phyloP scores from a whole-genome alignment of 495 filamentous ascomycete genomes.

The Xylaria nigripes region DNA sequence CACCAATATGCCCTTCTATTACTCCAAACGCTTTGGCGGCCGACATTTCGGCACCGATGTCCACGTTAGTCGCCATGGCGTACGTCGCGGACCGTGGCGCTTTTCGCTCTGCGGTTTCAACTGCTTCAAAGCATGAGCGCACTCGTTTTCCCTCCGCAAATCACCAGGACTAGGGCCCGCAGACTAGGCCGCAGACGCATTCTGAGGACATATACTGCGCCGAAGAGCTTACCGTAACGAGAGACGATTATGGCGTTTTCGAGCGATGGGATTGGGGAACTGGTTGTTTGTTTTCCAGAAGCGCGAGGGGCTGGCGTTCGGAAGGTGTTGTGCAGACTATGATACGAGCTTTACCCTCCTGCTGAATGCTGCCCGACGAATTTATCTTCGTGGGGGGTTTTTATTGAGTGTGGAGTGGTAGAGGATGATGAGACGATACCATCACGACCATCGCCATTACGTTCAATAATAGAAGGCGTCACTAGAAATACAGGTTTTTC shows the following conservation, averaged over 20 bases:
- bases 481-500: too few species aligned
- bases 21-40: slow-evolving; percentile 20
- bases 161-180: background rate
- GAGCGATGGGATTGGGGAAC: too few species aligned
- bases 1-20: slow-evolving; percentile 26
- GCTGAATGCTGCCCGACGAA: background rate
- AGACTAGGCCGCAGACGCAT: background rate
- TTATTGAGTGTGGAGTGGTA: too few species aligned
- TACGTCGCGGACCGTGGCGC: slow-evolving; percentile 27
- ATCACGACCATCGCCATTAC: too few species aligned
- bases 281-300: background rate
- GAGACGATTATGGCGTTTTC: background rate
- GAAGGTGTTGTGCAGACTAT: background rate
- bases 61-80: slow-evolving; percentile 21
- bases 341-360: background rate
- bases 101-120: slow-evolving; percentile 25
- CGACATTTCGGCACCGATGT: slow-evolving; percentile 28
- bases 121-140: slow-evolving; percentile 25
- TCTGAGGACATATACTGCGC: background rate
- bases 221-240: background rate
- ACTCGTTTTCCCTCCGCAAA: too few species aligned
- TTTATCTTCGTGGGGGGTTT: too few species aligned
- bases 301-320: background rate
- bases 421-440: too few species aligned
- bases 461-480: too few species aligned